Base-by-base conservation (phyloP, 257 asterid species). In the Fraxinus cuspidata region DNA sequence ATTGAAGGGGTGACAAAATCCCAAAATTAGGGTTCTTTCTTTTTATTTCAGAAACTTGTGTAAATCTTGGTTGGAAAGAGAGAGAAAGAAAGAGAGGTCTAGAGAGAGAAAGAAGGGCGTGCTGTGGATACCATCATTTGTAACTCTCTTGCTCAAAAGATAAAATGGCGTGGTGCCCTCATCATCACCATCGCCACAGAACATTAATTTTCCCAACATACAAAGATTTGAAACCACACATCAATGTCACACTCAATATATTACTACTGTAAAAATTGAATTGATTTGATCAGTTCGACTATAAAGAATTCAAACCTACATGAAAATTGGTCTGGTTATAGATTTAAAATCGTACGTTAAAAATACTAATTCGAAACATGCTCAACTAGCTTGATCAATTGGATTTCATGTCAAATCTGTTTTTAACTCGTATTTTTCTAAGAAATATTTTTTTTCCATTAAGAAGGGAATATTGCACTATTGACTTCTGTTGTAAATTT, bases 111-210 rank as follows among this genome's bases (percentile, higher is more conserved):
- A 19, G 78, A 74, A 42, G 44, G 80, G 90, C 92, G 86, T 89
- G 91, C 85, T 65, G 63, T 78, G 84, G 80, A 81, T 51, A 85
- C 72, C 85, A 89, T 89, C 72, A 89, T 87, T 80, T 70, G 63
- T 78, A 83, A 72, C 32, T 82, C 72, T 71, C 34, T 64, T 76
- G 74, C 81, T 82, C 66, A 75, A 83, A 80, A 78, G 88, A 79
- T 78, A 23, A 70, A 78, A 74, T 70, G 85, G 90, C 87, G 92
- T 86, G 83, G 56, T 82, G 82, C 88, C 83, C 79, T 80, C 84
- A 86, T 86, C 89, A 88, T 88, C 90, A 88, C 80, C 82, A 37
- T 80, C 90, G 79, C 86, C 82, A 78, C 83, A 37, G 72, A 37
- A 73, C 80, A 75, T 73, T 88, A 75, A 82, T 76, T 77, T 75